Conservation (phyloP, 768 basidiomycete species). For the Mycena capillaripes region DNA sequence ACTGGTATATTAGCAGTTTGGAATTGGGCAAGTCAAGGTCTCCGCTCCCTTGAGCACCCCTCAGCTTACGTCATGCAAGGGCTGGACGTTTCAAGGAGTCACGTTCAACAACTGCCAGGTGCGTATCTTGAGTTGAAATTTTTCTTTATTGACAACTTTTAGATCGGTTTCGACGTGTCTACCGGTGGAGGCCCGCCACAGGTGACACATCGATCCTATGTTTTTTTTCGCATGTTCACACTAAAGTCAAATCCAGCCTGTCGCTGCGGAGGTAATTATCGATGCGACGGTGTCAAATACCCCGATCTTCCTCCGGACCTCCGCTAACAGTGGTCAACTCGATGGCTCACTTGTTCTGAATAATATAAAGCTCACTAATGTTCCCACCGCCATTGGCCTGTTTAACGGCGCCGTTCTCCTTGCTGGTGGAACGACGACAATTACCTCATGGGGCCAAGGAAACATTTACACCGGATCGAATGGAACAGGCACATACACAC, state of each 20-base stretch:
- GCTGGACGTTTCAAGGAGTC: slow-evolving; percentile 61
- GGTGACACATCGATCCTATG: slow-evolving; percentile 58
- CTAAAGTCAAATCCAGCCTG: slow-evolving; percentile 52
- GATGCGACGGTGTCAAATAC: slow-evolving; percentile 73
- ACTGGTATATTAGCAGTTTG: slow-evolving; percentile 48
- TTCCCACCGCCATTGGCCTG: slow-evolving; percentile 71
- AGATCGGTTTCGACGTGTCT: slow-evolving; percentile 65
- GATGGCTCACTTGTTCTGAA: slow-evolving; percentile 73
- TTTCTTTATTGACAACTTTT: slow-evolving; percentile 1
- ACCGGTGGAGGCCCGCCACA: slow-evolving; percentile 57
- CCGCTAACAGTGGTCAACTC: slow-evolving; percentile 61
- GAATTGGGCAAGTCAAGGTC: slow-evolving; percentile 10
- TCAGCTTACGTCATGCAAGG: slow-evolving; percentile 57
- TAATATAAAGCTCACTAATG: slow-evolving; percentile 67
- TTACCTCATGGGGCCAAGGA: slow-evolving; percentile 82
- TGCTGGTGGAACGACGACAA: slow-evolving; percentile 69
- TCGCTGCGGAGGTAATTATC: slow-evolving; percentile 72
- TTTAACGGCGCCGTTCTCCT: slow-evolving; percentile 66
- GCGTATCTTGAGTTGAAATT: neutral
- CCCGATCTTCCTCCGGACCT: slow-evolving; percentile 70
- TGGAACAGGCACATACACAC: slow-evolving; percentile 57
- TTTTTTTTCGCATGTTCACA: slow-evolving; percentile 48
- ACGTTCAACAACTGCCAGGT: slow-evolving; percentile 60
- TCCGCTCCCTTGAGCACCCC: slow-evolving; percentile 48
- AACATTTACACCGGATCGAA: slow-evolving; percentile 74